A percentile compares a stretch with the other conserved stretches of the same genome.
Conservation (phyloP, 2,329 filamentous ascomycete species). For the Coniella lustricola region DNA sequence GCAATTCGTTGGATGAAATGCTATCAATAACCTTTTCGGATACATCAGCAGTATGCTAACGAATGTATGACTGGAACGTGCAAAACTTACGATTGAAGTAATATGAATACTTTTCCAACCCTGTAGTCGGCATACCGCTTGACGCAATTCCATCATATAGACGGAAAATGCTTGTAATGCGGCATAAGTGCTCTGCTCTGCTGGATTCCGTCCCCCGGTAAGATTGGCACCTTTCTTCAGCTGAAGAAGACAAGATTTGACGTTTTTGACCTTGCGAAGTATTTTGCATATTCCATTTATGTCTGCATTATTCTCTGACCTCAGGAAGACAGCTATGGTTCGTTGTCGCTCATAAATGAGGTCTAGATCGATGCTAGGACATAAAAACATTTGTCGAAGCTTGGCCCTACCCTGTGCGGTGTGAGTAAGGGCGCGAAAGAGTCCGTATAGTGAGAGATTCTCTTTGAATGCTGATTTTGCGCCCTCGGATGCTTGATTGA, state of each 20-base stretch:
- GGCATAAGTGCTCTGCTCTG: slow-evolving; percentile 65
- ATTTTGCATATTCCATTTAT: slow-evolving; percentile 51
- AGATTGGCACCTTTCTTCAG: slow-evolving; percentile 70
- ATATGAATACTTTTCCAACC: slow-evolving; percentile 47
- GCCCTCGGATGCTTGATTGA: slow-evolving; percentile 63
- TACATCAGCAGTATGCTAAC: slow-evolving; percentile 3
- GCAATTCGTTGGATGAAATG: slow-evolving; percentile 53
- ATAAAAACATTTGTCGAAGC: slow-evolving; percentile 74
- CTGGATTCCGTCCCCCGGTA: slow-evolving; percentile 39
- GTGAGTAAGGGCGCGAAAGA: slow-evolving; percentile 67
- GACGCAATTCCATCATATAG: slow-evolving; percentile 61
- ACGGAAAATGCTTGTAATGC: slow-evolving; percentile 66
- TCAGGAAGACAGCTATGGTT: slow-evolving; percentile 60
- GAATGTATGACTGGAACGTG: background rate
- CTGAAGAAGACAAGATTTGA: slow-evolving; percentile 60
- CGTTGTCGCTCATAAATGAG: slow-evolving; percentile 66
- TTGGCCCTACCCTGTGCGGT: slow-evolving; percentile 72
- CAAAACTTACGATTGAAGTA: slow-evolving; percentile 40
- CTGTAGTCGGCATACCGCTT: slow-evolving; percentile 51
- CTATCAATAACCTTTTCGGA: slow-evolving; percentile 45
- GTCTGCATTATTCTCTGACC: slow-evolving; percentile 56
- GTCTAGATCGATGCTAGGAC: slow-evolving; percentile 62
- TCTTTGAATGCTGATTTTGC: slow-evolving; percentile 64
- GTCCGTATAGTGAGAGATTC: slow-evolving; percentile 72
- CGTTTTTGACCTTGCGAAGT: slow-evolving; percentile 68